Conservation (phyloP, 1,284 basidiomycete species). For the Sanguinoderma infundibulare region DNA sequence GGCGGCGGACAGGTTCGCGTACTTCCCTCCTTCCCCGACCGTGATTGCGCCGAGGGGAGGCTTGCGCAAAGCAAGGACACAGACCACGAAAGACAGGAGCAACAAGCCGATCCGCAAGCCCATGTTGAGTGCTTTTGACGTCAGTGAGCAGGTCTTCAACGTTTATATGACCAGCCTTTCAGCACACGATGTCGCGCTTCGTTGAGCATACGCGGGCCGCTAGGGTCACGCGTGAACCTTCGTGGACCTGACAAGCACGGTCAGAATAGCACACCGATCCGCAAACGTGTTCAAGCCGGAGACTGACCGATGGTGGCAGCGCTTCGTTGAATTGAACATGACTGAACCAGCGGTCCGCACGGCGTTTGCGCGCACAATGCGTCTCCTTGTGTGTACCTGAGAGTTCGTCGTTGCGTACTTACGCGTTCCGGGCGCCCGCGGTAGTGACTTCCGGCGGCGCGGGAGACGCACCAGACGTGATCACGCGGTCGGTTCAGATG, state of each 20-base stretch:
- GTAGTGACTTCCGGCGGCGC: not conserved
- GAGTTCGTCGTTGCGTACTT: not conserved
- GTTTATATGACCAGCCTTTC: not conserved
- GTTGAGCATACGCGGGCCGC: not conserved
- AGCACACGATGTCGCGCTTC: not conserved
- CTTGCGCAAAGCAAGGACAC: conserved; percentile 18
- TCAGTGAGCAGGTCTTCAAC: not conserved
- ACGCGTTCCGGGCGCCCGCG: no score
- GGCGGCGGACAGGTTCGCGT: conserved; percentile 24
- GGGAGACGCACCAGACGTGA: not conserved
- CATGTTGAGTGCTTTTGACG: conserved; percentile 1
- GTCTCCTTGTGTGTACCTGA: not conserved
- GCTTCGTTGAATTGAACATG: not conserved
- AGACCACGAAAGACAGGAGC: conserved; percentile 6
- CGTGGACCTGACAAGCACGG: not conserved
- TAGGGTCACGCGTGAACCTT: not conserved
- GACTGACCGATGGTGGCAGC: not conserved
- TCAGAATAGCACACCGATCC: not conserved
- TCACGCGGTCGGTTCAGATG: not conserved
- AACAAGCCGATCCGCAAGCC: not conserved
- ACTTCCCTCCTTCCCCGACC: conserved; percentile 26
- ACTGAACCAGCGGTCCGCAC: not conserved
- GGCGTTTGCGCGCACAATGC: not conserved
- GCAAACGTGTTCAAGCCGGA: not conserved
- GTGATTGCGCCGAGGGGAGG: conserved; percentile 30